A percentile compares a stretch with the other conserved stretches of the same genome.
Evolutionary conservation across 108 stramenopile species (phyloP).

Genomic region (Bacterosira constricta): DNA sequence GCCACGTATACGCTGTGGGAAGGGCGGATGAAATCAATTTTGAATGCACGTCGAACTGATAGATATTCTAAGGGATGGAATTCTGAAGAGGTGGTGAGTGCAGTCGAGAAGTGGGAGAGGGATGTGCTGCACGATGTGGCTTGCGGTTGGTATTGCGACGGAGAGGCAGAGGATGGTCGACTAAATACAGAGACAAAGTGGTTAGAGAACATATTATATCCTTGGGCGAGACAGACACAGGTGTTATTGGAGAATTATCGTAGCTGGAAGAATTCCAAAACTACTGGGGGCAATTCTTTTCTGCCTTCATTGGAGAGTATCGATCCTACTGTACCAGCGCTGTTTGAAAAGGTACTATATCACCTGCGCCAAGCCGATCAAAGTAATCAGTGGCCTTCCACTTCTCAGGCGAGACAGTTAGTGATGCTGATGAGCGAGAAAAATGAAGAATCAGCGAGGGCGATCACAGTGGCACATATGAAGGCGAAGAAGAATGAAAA

Average conservation of each 20-base stretch:
- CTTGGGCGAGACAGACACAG: conserved; percentile 69
- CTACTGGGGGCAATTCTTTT: not conserved
- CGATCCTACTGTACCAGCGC: conserved; percentile 57
- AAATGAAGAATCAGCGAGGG: conserved; percentile 36
- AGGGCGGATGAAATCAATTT: conserved; percentile 62
- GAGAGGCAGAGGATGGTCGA: conserved; percentile 54
- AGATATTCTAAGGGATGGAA: conserved; percentile 70
- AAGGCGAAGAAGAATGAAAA: conserved; percentile 49
- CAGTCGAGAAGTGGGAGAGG: conserved; percentile 64
- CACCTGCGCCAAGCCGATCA: conserved; percentile 63
- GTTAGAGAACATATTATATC: conserved; percentile 59
- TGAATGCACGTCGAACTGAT: conserved; percentile 59
- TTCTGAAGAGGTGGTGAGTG: conserved; percentile 36
- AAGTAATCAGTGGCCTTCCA: conserved; percentile 75
- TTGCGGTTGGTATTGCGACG: conserved; percentile 55
- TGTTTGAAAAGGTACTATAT: conserved; percentile 61
- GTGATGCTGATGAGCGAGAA: conserved; percentile 72
- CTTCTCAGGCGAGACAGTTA: conserved; percentile 74
- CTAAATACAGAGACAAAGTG: conserved; percentile 57
- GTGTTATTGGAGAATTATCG: conserved; percentile 68
- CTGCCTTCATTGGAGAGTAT: conserved; percentile 42
- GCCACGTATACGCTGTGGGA: conserved; percentile 69
- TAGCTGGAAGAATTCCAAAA: conserved; percentile 56
- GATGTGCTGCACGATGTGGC: conserved; percentile 52
- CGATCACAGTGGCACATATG: conserved; percentile 51